Evolutionary conservation across 2,329 filamentous ascomycete species (phyloP), one percentile per base, ranked within the genome.

Genomic region (Thermomyces lanuginosus): DNA sequence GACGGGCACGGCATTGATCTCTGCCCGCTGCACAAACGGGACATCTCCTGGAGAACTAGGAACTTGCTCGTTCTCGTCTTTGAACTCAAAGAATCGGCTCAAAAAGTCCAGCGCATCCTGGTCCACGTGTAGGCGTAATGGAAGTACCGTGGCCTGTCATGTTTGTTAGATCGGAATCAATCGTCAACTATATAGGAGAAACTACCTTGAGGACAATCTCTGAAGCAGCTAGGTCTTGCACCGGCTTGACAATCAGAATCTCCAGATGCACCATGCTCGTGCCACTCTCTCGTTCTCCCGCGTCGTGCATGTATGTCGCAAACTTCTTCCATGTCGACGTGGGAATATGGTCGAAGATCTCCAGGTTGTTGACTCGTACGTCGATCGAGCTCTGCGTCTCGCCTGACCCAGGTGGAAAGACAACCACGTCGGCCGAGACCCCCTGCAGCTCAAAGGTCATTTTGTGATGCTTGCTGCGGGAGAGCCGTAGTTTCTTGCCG

Each of bases 251-350:
- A 29, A 79, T 92, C 30, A 92, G 60, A 4, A 95, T 60, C 47
- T 93, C 80, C 6, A 95, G 59, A 45, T 92, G 83, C 9, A 89
- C 66, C 84, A 95, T 93, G 42, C 74, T 82, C 8, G 76, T 77
- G 10, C 75, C 77, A 52, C 80, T 76, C 53, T 95, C 82, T 25
- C 84, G 71, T 43, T 81, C 74, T n/a, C 79, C 80, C 7, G 75
- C 76, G 45, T 91, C 82, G 32, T 79, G 72, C 58, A 92, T 79
- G 42, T 92, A 93, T 0, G 86, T 95, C 8, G 82, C 75, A 55
- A 98, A 98, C 49, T 93, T 98, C 51, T 80, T 91, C 91, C 91
- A 98, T 0, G 86, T 93, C 3, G 89, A 98, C 0, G 82, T 86
- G 2, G 83, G 82, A 2, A 98, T 69, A 45, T 93, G 82, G 49